Conservation (phyloP, 305 asterid genomes). For the Salvia sclarea region DNA sequence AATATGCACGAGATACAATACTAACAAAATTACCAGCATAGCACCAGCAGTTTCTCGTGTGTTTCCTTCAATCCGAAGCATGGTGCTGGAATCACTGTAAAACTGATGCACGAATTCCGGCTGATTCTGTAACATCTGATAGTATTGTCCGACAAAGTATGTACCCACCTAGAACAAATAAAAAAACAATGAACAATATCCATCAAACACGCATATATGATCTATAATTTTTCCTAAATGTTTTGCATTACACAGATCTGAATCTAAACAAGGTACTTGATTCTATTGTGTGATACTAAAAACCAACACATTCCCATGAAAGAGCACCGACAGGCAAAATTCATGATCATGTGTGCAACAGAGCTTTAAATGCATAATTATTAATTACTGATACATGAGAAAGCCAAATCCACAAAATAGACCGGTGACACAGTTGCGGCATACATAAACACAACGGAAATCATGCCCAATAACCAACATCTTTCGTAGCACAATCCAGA, state of each 20-base stretch:
- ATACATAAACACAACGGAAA: constrained; percentile 13
- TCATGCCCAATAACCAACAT: background rate
- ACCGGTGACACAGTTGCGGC: background rate
- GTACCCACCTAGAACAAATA: constrained; percentile 75
- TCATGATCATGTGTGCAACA: background rate
- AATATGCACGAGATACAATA: constrained; percentile 16
- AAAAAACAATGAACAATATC: constrained; percentile 21
- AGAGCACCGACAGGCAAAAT: background rate
- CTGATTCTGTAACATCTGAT: constrained; percentile 85
- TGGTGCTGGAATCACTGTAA: constrained; percentile 83
- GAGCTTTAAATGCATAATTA: background rate
- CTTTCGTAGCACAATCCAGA: background rate
- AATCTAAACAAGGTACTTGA: background rate
- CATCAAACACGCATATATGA: constrained; percentile 3
- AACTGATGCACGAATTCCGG: constrained; percentile 88
- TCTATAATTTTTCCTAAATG: background rate
- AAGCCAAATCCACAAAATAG: constrained; percentile 5
- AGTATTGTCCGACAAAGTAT: constrained; percentile 95
- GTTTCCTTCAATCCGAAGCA: constrained; percentile 89
- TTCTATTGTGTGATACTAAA: background rate
- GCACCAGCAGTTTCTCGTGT: constrained; percentile 73
- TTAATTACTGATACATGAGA: background rate
- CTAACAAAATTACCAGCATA: constrained; percentile 65
- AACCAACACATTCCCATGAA: background rate
- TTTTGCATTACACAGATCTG: background rate